Conservation (phyloP, 129 eudicot genomes). For the Kitagawia praeruptora region DNA sequence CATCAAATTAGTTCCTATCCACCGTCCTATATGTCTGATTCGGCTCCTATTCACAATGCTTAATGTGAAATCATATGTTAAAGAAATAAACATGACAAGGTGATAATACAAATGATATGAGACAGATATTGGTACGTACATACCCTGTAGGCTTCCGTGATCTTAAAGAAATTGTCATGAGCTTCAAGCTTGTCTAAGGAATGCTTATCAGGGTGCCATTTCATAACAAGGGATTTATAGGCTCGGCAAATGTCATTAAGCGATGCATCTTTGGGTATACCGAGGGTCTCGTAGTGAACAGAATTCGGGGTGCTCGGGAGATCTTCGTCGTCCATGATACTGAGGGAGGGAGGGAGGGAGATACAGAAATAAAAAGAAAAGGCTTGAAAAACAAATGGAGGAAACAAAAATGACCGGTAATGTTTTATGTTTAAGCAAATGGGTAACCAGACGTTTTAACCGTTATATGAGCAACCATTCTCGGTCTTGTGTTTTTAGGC, state of each 20-base stretch:
- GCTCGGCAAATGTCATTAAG: slow-evolving; percentile 44
- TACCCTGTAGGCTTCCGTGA: slow-evolving; percentile 48
- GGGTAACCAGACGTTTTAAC: neutral
- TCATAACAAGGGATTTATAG: slow-evolving; percentile 47
- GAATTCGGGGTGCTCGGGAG: slow-evolving; percentile 17
- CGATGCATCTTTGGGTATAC: slow-evolving; percentile 33
- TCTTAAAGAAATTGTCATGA: slow-evolving; percentile 30
- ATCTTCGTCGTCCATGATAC: slow-evolving; percentile 27
- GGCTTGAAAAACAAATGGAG: neutral
- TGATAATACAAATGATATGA: neutral
- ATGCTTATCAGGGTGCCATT: slow-evolving; percentile 56
- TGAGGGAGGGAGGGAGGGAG: neutral
- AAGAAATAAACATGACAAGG: too few species aligned
- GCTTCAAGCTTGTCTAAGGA: slow-evolving; percentile 31
- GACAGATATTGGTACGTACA: neutral
- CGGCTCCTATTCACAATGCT: neutral
- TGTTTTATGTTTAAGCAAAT: neutral
- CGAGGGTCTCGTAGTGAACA: slow-evolving; percentile 24
- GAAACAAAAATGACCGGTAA: neutral
- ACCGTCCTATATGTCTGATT: neutral
- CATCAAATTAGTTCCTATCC: neutral
- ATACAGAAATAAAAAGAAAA: neutral
- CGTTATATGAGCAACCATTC: neutral
- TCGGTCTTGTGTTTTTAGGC: neutral
- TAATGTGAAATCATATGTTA: neutral